Evolutionary conservation across 441 rosid genomes (phyloP).

Genomic region (Pelargonium cotyledonis): DNA sequence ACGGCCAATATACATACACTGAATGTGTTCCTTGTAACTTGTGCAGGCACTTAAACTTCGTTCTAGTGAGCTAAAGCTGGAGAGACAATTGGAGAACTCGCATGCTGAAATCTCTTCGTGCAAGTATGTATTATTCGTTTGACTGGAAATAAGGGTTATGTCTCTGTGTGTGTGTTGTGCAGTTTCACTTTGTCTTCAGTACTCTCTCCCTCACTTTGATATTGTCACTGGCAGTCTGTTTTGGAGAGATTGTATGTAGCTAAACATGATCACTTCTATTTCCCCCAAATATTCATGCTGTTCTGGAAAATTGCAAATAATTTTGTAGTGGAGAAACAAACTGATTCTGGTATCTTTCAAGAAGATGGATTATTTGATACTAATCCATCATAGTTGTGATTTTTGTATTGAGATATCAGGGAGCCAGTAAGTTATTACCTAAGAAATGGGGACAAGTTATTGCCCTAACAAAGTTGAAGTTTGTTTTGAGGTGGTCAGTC

Average conservation of each 20-base stretch:
- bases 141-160: slow-evolving; percentile 3
- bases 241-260: background rate
- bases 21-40: slow-evolving; percentile 15
- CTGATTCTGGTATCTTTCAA: too few relatives aligned
- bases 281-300: background rate
- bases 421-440: too few relatives aligned
- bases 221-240: background rate
- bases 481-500: too few relatives aligned
- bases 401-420: too few relatives aligned
- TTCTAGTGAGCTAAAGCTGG: slow-evolving; percentile 90
- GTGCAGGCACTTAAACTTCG: slow-evolving; percentile 89
- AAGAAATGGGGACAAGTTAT: too few relatives aligned
- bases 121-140: slow-evolving; percentile 52
- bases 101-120: slow-evolving; percentile 58
- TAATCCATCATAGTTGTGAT: too few relatives aligned
- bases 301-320: too few relatives aligned
- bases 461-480: too few relatives aligned
- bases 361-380: too few relatives aligned
- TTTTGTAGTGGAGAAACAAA: too few relatives aligned
- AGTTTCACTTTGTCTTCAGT: background rate
- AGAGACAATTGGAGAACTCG: slow-evolving; percentile 75
- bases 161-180: background rate
- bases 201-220: background rate
- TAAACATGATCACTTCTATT: background rate
- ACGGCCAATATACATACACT: too few relatives aligned